Percentiles rank a stretch among this genome's conserved stretches.
phyloP scores from a whole-genome alignment of 176 grass and related monocot genomes.

The Zoysia pacifica region DNA sequence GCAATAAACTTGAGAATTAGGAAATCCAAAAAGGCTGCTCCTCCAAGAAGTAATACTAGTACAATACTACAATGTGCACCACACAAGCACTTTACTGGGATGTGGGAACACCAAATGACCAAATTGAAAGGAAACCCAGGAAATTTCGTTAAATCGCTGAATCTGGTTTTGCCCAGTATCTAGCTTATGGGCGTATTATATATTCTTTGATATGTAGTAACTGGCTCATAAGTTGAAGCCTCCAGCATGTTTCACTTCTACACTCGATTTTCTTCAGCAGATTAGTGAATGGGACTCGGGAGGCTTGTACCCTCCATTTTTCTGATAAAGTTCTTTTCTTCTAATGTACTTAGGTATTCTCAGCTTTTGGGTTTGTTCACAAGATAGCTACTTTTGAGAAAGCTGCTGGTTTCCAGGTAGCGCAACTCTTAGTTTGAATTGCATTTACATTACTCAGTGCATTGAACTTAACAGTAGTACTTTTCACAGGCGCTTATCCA shows the following conservation, averaged over 20 bases:
- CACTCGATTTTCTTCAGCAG: not conserved
- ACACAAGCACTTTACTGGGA: not conserved
- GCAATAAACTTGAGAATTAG: not conserved
- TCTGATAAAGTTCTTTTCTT: not conserved
- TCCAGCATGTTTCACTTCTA: not conserved
- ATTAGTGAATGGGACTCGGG: not conserved
- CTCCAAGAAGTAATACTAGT: not conserved
- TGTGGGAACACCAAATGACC: no score
- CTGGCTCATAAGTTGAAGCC: not conserved
- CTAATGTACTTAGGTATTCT: slow-evolving; percentile 70
- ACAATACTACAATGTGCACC: not conserved
- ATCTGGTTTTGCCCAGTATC: not conserved
- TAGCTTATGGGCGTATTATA: not conserved
- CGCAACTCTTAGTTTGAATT: slow-evolving; percentile 5
- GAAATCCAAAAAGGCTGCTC: not conserved
- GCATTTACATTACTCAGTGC: not conserved
- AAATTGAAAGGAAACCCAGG: not conserved
- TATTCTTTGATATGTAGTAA: not conserved
- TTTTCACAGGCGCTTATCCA: slow-evolving; percentile 87
- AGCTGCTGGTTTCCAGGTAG: slow-evolving; percentile 96
- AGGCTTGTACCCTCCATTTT: not conserved
- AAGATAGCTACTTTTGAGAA: slow-evolving; percentile 99
- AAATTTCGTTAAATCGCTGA: not conserved
- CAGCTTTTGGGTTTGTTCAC: slow-evolving; percentile 96
- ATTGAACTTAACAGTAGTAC: slow-evolving; percentile 17